Evolutionary conservation across 108 stramenopile genomes (phyloP).

Genomic region (Craspedostauros australis): DNA sequence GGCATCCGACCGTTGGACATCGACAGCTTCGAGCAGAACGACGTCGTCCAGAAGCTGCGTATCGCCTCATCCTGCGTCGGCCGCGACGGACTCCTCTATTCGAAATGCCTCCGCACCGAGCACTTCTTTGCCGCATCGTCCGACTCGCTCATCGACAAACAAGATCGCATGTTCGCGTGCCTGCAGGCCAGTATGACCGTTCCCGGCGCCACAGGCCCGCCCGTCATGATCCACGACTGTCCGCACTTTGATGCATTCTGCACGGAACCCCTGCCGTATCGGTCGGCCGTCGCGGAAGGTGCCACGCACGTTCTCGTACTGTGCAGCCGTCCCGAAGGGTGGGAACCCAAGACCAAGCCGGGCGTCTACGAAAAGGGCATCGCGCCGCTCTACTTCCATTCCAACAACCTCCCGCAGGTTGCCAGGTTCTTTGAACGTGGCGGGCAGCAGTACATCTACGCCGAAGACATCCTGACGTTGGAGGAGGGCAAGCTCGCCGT

Average conservation of each 20-base stretch:
- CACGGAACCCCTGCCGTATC: slow-evolving; percentile 73
- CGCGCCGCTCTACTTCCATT: slow-evolving; percentile 69
- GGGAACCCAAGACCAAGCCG: slow-evolving; percentile 49
- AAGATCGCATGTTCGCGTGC: slow-evolving; percentile 62
- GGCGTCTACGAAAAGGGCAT: slow-evolving; percentile 62
- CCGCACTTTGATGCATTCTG: slow-evolving; percentile 75
- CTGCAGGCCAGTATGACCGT: slow-evolving; percentile 76
- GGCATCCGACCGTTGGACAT: slow-evolving; percentile 74
- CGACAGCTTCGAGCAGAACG: slow-evolving; percentile 58
- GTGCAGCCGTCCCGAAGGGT: slow-evolving; percentile 53
- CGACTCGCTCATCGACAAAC: not conserved
- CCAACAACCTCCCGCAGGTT: slow-evolving; percentile 46
- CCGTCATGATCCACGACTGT: slow-evolving; percentile 19
- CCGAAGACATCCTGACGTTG: slow-evolving; percentile 70
- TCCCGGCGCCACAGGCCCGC: slow-evolving; percentile 74
- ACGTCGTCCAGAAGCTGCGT: slow-evolving; percentile 47
- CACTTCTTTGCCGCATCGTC: slow-evolving; percentile 51
- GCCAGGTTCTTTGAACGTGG: slow-evolving; percentile 68
- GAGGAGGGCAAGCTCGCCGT: slow-evolving; percentile 36
- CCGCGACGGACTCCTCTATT: slow-evolving; percentile 31
- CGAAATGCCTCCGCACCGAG: slow-evolving; percentile 51
- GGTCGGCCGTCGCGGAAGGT: slow-evolving; percentile 74
- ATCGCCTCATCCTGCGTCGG: slow-evolving; percentile 58
- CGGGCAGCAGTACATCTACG: slow-evolving; percentile 77
- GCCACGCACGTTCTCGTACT: slow-evolving; percentile 73